These are phyloP conservation scores for Blumeria hordei DNA, from an alignment of 2,329 filamentous ascomycete genomes.

Conservation along the genomic window DNA sequence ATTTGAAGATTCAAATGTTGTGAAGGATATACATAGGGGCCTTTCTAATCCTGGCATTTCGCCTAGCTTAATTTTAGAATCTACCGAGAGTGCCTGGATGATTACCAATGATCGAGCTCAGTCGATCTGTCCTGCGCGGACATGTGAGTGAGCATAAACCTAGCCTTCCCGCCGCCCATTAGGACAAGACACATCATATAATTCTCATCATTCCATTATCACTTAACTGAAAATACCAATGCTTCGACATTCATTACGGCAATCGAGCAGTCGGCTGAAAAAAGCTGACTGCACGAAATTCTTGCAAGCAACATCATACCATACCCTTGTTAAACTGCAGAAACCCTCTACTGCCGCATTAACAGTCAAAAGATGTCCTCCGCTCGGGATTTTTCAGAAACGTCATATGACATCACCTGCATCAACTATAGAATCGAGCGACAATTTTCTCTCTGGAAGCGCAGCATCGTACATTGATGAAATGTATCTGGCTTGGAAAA, in stretches of 20 bases:
- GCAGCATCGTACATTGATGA: constrained; percentile 98
- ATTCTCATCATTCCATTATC: too few relatives aligned
- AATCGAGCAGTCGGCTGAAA: constrained; percentile 39
- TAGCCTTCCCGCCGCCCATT: too few relatives aligned
- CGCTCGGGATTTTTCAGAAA: constrained; percentile 23
- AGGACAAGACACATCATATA: too few relatives aligned
- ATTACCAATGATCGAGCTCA: too few relatives aligned
- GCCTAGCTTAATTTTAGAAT: too few relatives aligned
- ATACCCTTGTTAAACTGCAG: constrained; percentile 18
- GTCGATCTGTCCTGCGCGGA: too few relatives aligned
- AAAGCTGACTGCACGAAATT: constrained; percentile 24
- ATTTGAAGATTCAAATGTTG: too few relatives aligned
- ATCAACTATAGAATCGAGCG: constrained; percentile 51
- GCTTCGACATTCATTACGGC: constrained; percentile 45
- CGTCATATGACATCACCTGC: constrained; percentile 30
- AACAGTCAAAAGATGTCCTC: constrained; percentile 22
- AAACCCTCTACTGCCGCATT: constrained; percentile 18
- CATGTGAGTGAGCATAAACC: too few relatives aligned
- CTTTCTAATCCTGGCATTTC: too few relatives aligned
- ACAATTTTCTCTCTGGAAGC: constrained; percentile 90
- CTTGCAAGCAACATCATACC: constrained; percentile 16
- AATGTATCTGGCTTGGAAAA: constrained; percentile 97
- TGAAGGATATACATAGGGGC: too few relatives aligned
- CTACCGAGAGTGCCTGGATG: too few relatives aligned
- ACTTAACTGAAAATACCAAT: constrained; percentile 22